Conservation (phyloP, 345 rosid genomes). For the Arabis hirsuta region DNA sequence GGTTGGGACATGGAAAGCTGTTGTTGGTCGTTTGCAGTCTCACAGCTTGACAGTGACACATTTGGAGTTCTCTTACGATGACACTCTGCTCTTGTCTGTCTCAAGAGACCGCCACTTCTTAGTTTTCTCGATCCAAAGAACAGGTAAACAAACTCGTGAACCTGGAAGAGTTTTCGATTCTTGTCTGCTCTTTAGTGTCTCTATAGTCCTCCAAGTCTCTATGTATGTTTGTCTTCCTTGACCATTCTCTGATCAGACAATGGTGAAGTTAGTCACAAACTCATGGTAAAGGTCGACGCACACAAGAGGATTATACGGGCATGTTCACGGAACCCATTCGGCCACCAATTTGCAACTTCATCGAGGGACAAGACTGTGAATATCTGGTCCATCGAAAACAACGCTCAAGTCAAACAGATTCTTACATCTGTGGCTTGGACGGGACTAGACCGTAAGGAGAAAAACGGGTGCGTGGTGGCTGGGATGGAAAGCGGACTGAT, state of each 20-base stretch:
- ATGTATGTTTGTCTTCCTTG: neutral
- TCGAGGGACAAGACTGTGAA: slow-evolving; percentile 96
- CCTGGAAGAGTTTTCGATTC: neutral
- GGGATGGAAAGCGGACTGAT: slow-evolving; percentile 86
- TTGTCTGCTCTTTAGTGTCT: neutral
- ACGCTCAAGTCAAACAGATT: slow-evolving; percentile 54
- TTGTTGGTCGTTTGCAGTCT: slow-evolving; percentile 79
- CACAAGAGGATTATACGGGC: slow-evolving; percentile 99
- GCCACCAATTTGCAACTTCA: slow-evolving; percentile 86
- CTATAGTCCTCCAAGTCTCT: neutral
- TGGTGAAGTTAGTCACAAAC: slow-evolving; percentile 54
- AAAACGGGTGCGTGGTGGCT: slow-evolving; percentile 64
- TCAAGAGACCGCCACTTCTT: slow-evolving; percentile 97
- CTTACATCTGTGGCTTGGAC: slow-evolving; percentile 78
- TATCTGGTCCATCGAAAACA: slow-evolving; percentile 72
- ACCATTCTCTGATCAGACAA: slow-evolving; percentile 45
- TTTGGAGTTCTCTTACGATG: slow-evolving; percentile 80
- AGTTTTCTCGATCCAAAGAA: slow-evolving; percentile 65
- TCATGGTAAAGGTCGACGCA: slow-evolving; percentile 76
- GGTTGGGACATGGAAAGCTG: slow-evolving; percentile 97
- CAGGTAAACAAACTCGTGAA: slow-evolving; percentile 48
- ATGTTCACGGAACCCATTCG: slow-evolving; percentile 93
- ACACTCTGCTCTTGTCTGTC: slow-evolving; percentile 78
- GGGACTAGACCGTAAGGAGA: slow-evolving; percentile 57
- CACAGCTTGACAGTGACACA: slow-evolving; percentile 95